Conservation (phyloP, 1,284 basidiomycete genomes). For the Apiotrichum laibachii region DNA sequence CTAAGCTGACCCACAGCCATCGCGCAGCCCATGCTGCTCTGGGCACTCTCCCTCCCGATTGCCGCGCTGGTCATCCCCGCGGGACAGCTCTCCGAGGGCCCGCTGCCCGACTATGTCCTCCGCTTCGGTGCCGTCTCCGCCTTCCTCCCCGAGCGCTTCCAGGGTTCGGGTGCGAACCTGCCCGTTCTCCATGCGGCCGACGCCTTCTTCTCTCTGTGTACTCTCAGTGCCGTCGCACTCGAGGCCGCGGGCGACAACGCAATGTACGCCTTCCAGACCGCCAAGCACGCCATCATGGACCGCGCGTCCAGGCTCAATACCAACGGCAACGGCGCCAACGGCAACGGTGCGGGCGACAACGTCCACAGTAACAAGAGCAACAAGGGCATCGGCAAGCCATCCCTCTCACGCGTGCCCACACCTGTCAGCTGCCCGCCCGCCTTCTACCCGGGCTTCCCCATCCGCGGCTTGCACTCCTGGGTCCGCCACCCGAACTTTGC, state of each 20-base stretch:
- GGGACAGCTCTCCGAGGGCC: constrained; percentile 10
- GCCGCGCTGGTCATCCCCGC: constrained; percentile 1
- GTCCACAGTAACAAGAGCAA: too few species aligned
- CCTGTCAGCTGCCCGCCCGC: constrained; percentile 53
- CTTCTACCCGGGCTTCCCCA: constrained; percentile 74
- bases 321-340: too few species aligned
- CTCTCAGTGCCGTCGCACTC: constrained; percentile 59
- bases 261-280: constrained; percentile 75
- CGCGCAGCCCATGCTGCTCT: constrained; percentile 58
- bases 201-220: constrained; percentile 57
- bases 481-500: constrained; percentile 87
- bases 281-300: constrained; percentile 60
- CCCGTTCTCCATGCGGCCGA: constrained; percentile 61
- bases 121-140: constrained; percentile 16
- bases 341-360: too few species aligned
- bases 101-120: constrained; percentile 17
- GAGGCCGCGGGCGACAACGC: constrained; percentile 88
- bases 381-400: too few species aligned
- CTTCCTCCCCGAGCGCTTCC: constrained; percentile 15
- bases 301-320: not conserved
- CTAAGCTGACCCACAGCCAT: constrained; percentile 19
- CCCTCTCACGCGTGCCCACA: constrained; percentile 19
- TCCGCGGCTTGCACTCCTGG: constrained; percentile 79
- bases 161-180: constrained; percentile 24
- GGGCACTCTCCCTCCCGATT: constrained; percentile 61